Percentiles rank a stretch among this genome's conserved stretches.
Evolutionary conservation across 1,139 yeast genomes (phyloP).

Genomic region (Blastobotrys illinoisensis): DNA sequence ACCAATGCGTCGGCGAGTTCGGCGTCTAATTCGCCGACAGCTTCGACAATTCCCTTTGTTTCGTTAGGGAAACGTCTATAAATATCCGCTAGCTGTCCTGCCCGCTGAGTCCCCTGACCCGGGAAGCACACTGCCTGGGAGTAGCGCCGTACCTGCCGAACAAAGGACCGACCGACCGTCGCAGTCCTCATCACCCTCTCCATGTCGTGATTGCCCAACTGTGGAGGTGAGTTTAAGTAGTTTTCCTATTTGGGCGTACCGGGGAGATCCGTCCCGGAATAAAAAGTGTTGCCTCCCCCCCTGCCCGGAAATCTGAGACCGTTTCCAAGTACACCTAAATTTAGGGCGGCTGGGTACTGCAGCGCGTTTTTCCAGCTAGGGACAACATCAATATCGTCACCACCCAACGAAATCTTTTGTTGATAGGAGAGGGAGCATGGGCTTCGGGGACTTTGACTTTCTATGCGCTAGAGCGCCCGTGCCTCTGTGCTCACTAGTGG

Average conservation of each 20-base stretch:
- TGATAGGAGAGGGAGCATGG: constrained; percentile 28
- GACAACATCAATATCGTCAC: not conserved
- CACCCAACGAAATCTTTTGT: not conserved
- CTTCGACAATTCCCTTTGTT: constrained; percentile 16
- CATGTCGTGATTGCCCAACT: not conserved
- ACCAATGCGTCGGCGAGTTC: constrained; percentile 26
- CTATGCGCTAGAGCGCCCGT: constrained; percentile 67
- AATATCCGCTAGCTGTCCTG: constrained; percentile 32
- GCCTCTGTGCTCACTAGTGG: constrained; percentile 72
- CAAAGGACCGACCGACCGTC: not conserved
- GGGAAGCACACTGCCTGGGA: constrained; percentile 25
- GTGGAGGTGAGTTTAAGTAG: not conserved
- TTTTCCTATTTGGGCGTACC: not conserved
- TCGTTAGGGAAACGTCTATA: constrained; percentile 17
- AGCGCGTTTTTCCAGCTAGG: not conserved
- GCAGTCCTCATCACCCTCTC: not conserved
- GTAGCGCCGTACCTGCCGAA: not conserved
- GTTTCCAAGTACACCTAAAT: not conserved
- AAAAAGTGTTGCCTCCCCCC: not conserved
- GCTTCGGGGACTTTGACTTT: constrained; percentile 63
- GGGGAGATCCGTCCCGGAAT: not conserved
- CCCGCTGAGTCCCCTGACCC: constrained; percentile 39
- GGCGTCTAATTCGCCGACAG: constrained; percentile 28
- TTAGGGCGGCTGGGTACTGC: not conserved
- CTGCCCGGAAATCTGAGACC: not conserved